A percentile compares a stretch with the other conserved stretches of the same genome.
phyloP scores from a whole-genome alignment of 1,139 yeast genomes.

The Sugiyamaella neomexicana region DNA sequence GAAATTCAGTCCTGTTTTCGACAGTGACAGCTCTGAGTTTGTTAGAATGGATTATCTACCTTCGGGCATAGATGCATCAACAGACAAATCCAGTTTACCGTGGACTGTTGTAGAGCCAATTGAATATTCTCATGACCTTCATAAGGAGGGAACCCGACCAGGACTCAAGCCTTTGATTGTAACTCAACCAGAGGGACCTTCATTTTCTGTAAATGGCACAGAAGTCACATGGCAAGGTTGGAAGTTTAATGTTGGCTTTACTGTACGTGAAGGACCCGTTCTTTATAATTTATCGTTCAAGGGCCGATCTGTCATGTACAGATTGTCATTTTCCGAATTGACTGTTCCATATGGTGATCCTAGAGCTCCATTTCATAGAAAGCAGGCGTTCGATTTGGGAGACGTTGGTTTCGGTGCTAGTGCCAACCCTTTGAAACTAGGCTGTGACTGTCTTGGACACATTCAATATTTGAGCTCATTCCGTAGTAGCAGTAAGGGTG shows the following conservation, averaged over 20 bases:
- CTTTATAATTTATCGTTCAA: constrained; percentile 70
- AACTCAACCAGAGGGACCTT: constrained; percentile 80
- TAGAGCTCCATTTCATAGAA: constrained; percentile 76
- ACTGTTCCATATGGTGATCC: constrained; percentile 84
- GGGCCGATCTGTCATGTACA: constrained; percentile 63
- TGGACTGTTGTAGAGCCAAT: constrained; percentile 21
- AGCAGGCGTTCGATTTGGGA: constrained; percentile 83
- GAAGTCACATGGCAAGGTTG: constrained; percentile 76
- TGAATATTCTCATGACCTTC: constrained; percentile 26
- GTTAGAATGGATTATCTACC: constrained; percentile 72
- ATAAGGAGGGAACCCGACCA: constrained; percentile 47
- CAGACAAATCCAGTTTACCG: constrained; percentile 16
- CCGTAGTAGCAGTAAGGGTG: constrained; percentile 65
- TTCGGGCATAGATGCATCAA: constrained; percentile 48
- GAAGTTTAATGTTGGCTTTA: constrained; percentile 75
- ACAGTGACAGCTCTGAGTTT: constrained; percentile 57
- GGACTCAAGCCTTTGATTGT: constrained; percentile 64
- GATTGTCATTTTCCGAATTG: constrained; percentile 79
- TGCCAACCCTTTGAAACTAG: constrained; percentile 74
- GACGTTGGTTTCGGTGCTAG: constrained; percentile 86
- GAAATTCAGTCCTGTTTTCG: constrained; percentile 73
- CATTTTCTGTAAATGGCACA: constrained; percentile 68
- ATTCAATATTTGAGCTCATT: constrained; percentile 79
- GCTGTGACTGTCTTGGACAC: constrained; percentile 84
- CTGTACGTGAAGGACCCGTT: constrained; percentile 82